These are phyloP conservation scores for Colletotrichum sp. DNA, from an alignment of 2,329 filamentous ascomycete genomes.

Conservation along the genomic window DNA sequence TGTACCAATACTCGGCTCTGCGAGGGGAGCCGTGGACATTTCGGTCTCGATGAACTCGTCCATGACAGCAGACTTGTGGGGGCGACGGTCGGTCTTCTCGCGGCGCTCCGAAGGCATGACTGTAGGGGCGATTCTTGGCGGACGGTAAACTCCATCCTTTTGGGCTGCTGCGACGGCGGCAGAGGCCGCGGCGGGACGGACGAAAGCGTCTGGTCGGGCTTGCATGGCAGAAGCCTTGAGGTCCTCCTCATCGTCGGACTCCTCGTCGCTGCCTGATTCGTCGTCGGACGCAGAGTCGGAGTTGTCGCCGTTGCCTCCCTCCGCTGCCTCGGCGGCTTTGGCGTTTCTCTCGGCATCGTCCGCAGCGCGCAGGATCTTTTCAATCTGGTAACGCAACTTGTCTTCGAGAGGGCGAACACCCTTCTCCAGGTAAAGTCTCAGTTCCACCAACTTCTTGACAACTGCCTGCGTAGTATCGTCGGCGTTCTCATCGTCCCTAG, in stretches of 20 bases:
- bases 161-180: constrained; percentile 34
- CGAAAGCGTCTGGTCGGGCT: constrained; percentile 38
- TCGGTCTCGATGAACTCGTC: constrained; percentile 92
- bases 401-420: constrained; percentile 90
- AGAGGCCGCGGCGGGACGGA: constrained; percentile 34
- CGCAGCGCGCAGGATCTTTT: constrained; percentile 88
- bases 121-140: constrained; percentile 86
- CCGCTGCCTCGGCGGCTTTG: constrained; percentile 38
- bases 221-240: constrained; percentile 19
- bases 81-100: constrained; percentile 65
- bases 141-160: constrained; percentile 77
- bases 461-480: constrained; percentile 66
- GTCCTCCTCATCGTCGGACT: constrained; percentile 33
- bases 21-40: constrained; percentile 79
- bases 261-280: constrained; percentile 35
- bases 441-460: constrained; percentile 85
- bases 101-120: constrained; percentile 76
- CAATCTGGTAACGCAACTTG: constrained; percentile 92
- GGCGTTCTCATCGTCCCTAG: constrained; percentile 30
- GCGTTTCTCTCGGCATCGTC: constrained; percentile 69
- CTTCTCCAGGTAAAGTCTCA: constrained; percentile 91
- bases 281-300: constrained; percentile 40
- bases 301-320: constrained; percentile 31
- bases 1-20: constrained; percentile 89
- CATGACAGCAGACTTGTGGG: constrained; percentile 80